phyloP scores from a whole-genome alignment of 352 stramenopile species.

The Globisporangium polare region DNA sequence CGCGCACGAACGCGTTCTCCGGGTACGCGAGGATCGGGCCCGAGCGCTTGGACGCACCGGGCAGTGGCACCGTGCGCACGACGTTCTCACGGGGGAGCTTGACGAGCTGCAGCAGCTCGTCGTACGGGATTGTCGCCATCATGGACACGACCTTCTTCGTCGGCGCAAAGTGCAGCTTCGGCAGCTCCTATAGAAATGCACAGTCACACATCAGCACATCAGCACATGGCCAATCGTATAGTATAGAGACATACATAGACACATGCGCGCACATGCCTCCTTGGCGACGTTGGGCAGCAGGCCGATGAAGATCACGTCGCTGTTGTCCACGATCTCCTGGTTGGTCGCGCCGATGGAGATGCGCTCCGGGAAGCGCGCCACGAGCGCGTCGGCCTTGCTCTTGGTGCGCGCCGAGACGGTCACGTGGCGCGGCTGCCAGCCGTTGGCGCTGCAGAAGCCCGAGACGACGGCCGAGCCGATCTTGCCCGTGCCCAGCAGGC shows the following conservation, averaged over 20 bases:
- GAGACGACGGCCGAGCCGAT: conserved; percentile 82
- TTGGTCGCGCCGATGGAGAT: conserved; percentile 65
- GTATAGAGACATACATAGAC: background rate
- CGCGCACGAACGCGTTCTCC: conserved; percentile 57
- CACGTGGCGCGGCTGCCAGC: conserved; percentile 75
- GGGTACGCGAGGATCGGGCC: conserved; percentile 81
- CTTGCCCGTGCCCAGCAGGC: conserved; percentile 82
- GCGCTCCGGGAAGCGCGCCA: conserved; percentile 57
- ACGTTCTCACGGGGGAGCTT: conserved; percentile 67
- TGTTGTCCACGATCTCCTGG: conserved; percentile 82
- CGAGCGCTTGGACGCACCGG: conserved; percentile 65
- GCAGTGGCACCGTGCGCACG: conserved; percentile 74
- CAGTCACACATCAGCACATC: background rate
- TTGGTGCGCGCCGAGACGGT: conserved; percentile 67
- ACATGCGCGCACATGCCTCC: conserved; percentile 14
- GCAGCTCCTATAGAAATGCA: conserved; percentile 38
- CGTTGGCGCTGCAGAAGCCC: conserved; percentile 74
- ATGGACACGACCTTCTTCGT: conserved; percentile 76
- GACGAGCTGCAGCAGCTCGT: conserved; percentile 72
- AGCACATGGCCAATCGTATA: background rate
- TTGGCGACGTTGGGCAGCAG: conserved; percentile 69
- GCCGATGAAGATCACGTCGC: conserved; percentile 80
- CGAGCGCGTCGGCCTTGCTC: conserved; percentile 73
- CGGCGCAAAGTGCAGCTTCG: conserved; percentile 58
- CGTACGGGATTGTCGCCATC: conserved; percentile 88